A percentile compares a stretch with the other conserved stretches of the same genome.
Conservation (phyloP, 2,329 filamentous ascomycete genomes). For the Beauveria sp. region DNA sequence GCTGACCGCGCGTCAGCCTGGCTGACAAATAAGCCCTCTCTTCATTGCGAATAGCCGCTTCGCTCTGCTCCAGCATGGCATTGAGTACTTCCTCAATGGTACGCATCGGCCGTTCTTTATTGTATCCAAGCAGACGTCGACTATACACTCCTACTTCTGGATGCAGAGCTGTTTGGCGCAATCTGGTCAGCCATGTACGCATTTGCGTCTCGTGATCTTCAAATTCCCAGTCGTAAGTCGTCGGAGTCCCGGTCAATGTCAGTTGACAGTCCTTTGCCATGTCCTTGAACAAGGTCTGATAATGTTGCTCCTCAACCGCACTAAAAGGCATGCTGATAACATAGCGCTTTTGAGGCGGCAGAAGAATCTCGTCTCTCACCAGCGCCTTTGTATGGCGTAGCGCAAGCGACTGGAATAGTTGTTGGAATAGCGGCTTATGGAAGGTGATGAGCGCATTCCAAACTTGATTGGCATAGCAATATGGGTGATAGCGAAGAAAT, state of each 20-base stretch:
- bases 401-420: conserved; percentile 64
- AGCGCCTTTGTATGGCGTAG: conserved; percentile 80
- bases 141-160: conserved; percentile 69
- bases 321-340: conserved; percentile 88
- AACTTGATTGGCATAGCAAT: conserved; percentile 51
- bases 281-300: conserved; percentile 64
- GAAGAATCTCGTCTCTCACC: conserved; percentile 66
- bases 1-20: conserved; percentile 64
- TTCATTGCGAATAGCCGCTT: conserved; percentile 56
- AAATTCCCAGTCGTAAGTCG: conserved; percentile 55
- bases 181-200: conserved; percentile 67
- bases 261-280: conserved; percentile 67
- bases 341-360: conserved; percentile 78
- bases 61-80: conserved; percentile 84
- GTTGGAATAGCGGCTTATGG: conserved; percentile 57
- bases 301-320: conserved; percentile 84
- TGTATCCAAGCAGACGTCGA: conserved; percentile 54
- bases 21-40: conserved; percentile 58
- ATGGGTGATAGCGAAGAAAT: conserved; percentile 75
- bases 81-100: conserved; percentile 83
- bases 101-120: conserved; percentile 58
- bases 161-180: conserved; percentile 79
- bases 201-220: conserved; percentile 62
- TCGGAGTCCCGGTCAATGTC: conserved; percentile 54
- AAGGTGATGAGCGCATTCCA: conserved; percentile 61